Conservation (phyloP, 371 early-diverging fungal genomes). For the Antonospora locustae region DNA sequence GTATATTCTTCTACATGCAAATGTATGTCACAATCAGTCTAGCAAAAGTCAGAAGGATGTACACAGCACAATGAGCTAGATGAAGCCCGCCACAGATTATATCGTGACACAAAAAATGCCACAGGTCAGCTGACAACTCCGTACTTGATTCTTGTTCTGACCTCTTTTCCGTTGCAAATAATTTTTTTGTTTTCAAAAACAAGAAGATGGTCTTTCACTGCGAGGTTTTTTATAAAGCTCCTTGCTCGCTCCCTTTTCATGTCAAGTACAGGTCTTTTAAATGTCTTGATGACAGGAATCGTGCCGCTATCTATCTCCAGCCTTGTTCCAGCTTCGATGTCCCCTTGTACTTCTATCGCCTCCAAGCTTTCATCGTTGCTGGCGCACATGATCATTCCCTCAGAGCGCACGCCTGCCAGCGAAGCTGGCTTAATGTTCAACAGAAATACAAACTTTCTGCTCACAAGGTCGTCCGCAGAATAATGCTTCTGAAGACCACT, state of each 20-base stretch:
- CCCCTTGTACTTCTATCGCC: slow-evolving; percentile 49
- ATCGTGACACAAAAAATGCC: no score
- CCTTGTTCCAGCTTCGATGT: slow-evolving; percentile 55
- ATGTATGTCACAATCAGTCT: no score
- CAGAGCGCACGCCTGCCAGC: slow-evolving; percentile 40
- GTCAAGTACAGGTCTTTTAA: no score
- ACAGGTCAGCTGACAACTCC: slow-evolving; percentile 1
- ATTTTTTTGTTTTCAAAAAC: neutral
- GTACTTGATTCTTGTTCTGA: neutral
- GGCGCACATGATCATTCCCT: slow-evolving; percentile 55
- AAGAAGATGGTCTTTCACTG: neutral
- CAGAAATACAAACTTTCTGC: slow-evolving; percentile 48
- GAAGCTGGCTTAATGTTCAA: slow-evolving; percentile 52
- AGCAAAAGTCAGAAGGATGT: no score
- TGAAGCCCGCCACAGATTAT: no score
- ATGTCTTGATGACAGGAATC: no score
- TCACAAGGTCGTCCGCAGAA: slow-evolving; percentile 36
- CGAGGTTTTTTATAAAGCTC: no score
- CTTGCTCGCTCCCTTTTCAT: no score
- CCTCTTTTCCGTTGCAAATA: neutral
- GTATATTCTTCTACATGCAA: no score
- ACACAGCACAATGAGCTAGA: no score
- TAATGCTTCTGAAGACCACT: slow-evolving; percentile 49
- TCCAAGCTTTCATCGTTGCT: slow-evolving; percentile 50
- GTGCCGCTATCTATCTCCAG: no score